A percentile compares a stretch with the other conserved stretches of the same genome.
Conservation (phyloP, 1,139 yeast species). For the Tardiomyces digboiensis region DNA sequence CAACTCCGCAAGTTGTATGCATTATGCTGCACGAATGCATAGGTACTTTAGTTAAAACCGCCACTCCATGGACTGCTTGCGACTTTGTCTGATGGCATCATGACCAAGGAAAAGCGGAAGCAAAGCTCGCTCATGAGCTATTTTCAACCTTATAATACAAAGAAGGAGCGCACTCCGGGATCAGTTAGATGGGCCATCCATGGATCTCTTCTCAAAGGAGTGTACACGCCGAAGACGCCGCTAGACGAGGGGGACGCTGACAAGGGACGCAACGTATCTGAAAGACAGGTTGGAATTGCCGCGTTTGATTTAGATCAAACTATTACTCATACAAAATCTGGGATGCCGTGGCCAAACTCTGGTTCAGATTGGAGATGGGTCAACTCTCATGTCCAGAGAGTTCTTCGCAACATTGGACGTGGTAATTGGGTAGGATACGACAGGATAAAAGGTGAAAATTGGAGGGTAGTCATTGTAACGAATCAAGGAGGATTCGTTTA, state of each 20-base stretch:
- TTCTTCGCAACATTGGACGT: background rate
- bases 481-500: conserved; percentile 69
- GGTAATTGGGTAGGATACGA: conserved; percentile 17
- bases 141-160: background rate
- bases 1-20: too few relatives aligned
- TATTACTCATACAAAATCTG: conserved; percentile 50
- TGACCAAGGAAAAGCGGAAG: background rate
- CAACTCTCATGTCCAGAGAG: conserved; percentile 9
- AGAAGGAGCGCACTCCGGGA: background rate
- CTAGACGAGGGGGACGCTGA: background rate
- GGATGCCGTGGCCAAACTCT: conserved; percentile 43
- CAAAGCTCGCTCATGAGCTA: background rate
- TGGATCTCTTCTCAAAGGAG: conserved; percentile 3
- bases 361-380: conserved; percentile 66
- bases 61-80: too few relatives aligned
- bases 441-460: conserved; percentile 36
- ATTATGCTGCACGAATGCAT: too few relatives aligned
- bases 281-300: conserved; percentile 33
- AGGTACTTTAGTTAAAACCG: too few relatives aligned
- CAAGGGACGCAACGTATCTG: background rate
- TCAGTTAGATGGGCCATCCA: background rate
- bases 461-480: conserved; percentile 41
- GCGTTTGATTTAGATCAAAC: conserved; percentile 78
- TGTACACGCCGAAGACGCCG: conserved; percentile 1
- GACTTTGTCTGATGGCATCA: too few relatives aligned